A percentile compares a stretch with the other conserved stretches of the same genome.
Evolutionary conservation across 2,329 filamentous ascomycete species (phyloP).

Genomic region (Raffaelea albimanens): DNA sequence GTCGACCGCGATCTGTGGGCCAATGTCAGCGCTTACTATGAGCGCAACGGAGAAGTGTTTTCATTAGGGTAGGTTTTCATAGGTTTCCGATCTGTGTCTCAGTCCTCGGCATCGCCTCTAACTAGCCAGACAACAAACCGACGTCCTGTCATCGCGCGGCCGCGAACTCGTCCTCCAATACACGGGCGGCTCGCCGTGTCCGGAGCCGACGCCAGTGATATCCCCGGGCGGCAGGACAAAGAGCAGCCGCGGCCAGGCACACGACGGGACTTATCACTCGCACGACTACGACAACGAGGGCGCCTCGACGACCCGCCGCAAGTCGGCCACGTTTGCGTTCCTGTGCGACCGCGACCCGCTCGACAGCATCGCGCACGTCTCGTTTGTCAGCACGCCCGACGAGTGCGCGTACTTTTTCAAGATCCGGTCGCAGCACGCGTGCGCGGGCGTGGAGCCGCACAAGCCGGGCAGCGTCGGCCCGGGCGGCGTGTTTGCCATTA

Average conservation of each 20-base stretch:
- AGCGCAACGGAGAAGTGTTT: constrained; percentile 53
- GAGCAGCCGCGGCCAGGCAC: not conserved
- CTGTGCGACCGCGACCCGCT: constrained; percentile 80
- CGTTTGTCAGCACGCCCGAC: constrained; percentile 82
- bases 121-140: constrained; percentile 40
- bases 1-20: constrained; percentile 51
- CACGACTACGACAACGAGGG: constrained; percentile 6
- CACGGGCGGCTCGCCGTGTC: constrained; percentile 67
- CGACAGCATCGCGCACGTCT: constrained; percentile 57
- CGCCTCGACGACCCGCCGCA: constrained; percentile 35
- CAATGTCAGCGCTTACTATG: constrained; percentile 75
- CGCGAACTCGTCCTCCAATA: constrained; percentile 72
- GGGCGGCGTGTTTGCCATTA: constrained; percentile 77
- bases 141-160: constrained; percentile 49
- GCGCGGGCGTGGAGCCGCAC: constrained; percentile 56
- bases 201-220: constrained; percentile 27
- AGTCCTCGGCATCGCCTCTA: not conserved
- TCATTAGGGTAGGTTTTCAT: constrained; percentile 57
- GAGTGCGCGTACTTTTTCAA: constrained; percentile 96
- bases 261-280: not conserved
- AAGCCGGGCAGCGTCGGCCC: constrained; percentile 64
- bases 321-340: constrained; percentile 85
- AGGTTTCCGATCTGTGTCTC: not conserved
- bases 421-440: constrained; percentile 75
- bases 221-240: constrained; percentile 21